phyloP scores from a whole-genome alignment of 2,329 filamentous ascomycete genomes.

The Lithohypha guttulata region DNA sequence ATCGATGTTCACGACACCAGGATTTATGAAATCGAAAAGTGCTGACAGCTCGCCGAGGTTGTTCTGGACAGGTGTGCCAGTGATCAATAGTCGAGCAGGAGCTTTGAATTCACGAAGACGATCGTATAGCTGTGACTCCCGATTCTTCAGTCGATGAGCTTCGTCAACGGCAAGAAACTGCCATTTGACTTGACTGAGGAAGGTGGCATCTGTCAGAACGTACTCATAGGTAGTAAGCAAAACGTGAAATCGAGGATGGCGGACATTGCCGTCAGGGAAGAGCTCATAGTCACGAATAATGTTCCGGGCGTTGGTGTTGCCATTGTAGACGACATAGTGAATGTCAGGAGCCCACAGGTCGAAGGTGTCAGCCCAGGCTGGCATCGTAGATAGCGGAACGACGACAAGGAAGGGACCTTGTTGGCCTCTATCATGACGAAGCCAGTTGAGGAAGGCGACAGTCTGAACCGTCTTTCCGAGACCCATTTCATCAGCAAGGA shows the following conservation, averaged over 20 bases:
- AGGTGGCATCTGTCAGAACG: constrained; percentile 73
- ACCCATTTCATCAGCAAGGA: constrained; percentile 97
- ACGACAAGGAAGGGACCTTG: constrained; percentile 94
- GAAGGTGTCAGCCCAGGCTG: constrained; percentile 96
- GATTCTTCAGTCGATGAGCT: constrained; percentile 91
- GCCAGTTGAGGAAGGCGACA: constrained; percentile 92
- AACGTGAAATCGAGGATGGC: constrained; percentile 93
- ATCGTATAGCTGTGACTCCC: constrained; percentile 83
- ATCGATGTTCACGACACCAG: constrained; percentile 83
- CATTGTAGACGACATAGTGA: constrained; percentile 95
- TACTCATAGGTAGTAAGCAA: constrained; percentile 96
- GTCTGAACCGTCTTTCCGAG: constrained; percentile 97
- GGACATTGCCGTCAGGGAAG: constrained; percentile 71
- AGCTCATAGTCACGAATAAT: constrained; percentile 88
- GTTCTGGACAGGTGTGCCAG: constrained; percentile 94
- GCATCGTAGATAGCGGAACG: constrained; percentile 94
- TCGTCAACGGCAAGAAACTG: constrained; percentile 95
- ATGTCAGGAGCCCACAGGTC: constrained; percentile 91
- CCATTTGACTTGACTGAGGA: constrained; percentile 88
- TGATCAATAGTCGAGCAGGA: constrained; percentile 84
- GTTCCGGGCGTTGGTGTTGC: constrained; percentile 71
- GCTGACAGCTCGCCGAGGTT: constrained; percentile 87
- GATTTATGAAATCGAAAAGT: constrained; percentile 91
- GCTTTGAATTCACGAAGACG: constrained; percentile 77
- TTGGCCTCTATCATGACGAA: constrained; percentile 77